Conservation (phyloP, 306 rosid species). For the Astragalus glycyphyllos region DNA sequence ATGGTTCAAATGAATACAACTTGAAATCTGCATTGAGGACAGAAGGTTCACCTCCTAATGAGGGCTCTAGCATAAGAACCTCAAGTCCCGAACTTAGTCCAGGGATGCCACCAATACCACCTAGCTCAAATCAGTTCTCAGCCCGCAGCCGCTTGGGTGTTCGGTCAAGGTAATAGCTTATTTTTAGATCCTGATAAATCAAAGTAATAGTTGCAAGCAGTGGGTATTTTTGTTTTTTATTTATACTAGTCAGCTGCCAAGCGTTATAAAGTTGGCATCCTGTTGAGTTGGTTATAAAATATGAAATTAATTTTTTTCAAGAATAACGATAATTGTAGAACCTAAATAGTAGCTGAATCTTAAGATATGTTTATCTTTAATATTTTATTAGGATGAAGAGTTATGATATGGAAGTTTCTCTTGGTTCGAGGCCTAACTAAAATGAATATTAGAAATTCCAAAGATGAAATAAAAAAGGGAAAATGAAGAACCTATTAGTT, state of each 20-base stretch:
- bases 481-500: conserved; percentile 12
- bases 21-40: conserved; percentile 69
- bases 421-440: conserved; percentile 1
- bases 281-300: conserved; percentile 21
- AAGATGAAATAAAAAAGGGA: background rate
- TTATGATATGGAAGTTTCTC: background rate
- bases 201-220: conserved; percentile 12
- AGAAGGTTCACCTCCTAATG: conserved; percentile 57
- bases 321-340: conserved; percentile 11
- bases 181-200: conserved; percentile 4
- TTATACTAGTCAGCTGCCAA: background rate
- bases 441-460: conserved; percentile 11
- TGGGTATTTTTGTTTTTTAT: conserved; percentile 1
- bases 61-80: conserved; percentile 48
- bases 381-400: background rate
- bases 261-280: conserved; percentile 11
- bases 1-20: conserved; percentile 73
- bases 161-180: conserved; percentile 70
- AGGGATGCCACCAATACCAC: conserved; percentile 85
- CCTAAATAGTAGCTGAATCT: background rate
- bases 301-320: conserved; percentile 4
- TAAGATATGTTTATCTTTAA: background rate
- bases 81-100: conserved; percentile 56
- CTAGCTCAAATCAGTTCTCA: conserved; percentile 77
- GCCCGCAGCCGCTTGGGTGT: conserved; percentile 80